Evolutionary conservation across 2,329 filamentous ascomycete species (phyloP), one percentile per base, ranked within the genome.

Genomic region (Monilinia aucupariae): DNA sequence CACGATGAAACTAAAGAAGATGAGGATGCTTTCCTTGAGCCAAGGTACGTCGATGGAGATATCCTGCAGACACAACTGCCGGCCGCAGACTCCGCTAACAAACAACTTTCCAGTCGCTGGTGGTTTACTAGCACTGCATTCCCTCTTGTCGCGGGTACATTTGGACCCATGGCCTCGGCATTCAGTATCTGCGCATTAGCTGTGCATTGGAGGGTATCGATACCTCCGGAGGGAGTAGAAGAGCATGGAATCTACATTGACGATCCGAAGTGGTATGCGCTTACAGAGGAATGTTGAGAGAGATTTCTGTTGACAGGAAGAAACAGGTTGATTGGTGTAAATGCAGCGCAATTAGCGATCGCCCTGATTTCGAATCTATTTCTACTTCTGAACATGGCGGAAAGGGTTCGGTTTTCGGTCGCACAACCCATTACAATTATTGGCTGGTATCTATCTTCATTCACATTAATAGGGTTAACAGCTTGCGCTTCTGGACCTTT

Each of bases 161-260:
- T 94, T 2, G 91, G 91, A 0, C 92, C 92, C 0, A 83, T 96
- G 12, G 92, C 92, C 3, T 96, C 92, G 64, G 86, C 94, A 37
- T 89, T 94, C 75, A 93, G 89, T 63, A 91, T 96, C 64, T 91
- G 89, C 65, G 90, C 92, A 9, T 80, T 96, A n/a, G 90, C 91
- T 1, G 86, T 85, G 34, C 85, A 85, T 27, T 96, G 92, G 92
- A 81, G 90, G 65, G 83, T 87, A 72, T 78, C 79, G 55, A 76
- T 83, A 6, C 73, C 75, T 1, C 78, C 80, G 0, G 77, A 78
- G 0, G 77, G 80, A 6, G 73, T 80, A 1, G 86, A 82, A 64
- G 79, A 78, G 50, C 68, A 79, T 15, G 82, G 83, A 9, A 71
- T 84, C 0, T 84, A 82, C 30, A 80, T 89, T 62, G 48, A 68